Conservation (phyloP, 306 rosid genomes). For the Echinosophora koreensis region DNA sequence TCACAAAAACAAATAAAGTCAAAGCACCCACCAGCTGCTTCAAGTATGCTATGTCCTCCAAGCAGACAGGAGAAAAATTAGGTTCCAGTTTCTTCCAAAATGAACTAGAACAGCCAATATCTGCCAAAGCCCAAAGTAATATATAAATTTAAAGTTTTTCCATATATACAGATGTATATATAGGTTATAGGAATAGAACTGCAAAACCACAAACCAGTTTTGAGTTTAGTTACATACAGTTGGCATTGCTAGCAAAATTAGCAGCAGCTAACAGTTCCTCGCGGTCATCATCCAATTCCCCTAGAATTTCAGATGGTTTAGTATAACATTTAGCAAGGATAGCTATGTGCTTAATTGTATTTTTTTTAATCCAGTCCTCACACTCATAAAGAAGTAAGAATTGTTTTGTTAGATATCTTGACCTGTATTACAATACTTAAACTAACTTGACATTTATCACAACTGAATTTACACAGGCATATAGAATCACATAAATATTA, state of each 20-base stretch:
- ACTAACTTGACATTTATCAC: conserved; percentile 4
- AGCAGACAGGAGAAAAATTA: conserved; percentile 64
- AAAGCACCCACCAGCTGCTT: conserved; percentile 73
- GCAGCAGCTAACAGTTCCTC: conserved; percentile 84
- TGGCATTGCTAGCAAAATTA: conserved; percentile 69
- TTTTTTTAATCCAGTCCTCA: neutral
- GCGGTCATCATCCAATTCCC: conserved; percentile 74
- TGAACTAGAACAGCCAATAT: conserved; percentile 71
- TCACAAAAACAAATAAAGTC: conserved; percentile 33
- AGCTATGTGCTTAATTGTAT: neutral
- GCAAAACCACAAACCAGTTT: conserved; percentile 27
- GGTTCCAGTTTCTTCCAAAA: conserved; percentile 89
- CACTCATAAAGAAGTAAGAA: neutral
- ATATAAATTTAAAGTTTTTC: conserved; percentile 5
- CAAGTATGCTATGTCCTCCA: conserved; percentile 59
- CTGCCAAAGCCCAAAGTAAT: conserved; percentile 54
- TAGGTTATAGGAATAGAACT: conserved; percentile 7
- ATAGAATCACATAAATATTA: neutral
- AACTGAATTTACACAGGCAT: conserved; percentile 24
- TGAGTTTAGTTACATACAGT: conserved; percentile 64
- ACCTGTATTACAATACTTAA: neutral
- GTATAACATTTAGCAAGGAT: conserved; percentile 36
- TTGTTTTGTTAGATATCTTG: neutral
- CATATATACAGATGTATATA: conserved; percentile 10
- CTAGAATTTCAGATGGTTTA: conserved; percentile 56